Conservation (phyloP, 176 grass and related monocot genomes). For the Carex parvula region DNA sequence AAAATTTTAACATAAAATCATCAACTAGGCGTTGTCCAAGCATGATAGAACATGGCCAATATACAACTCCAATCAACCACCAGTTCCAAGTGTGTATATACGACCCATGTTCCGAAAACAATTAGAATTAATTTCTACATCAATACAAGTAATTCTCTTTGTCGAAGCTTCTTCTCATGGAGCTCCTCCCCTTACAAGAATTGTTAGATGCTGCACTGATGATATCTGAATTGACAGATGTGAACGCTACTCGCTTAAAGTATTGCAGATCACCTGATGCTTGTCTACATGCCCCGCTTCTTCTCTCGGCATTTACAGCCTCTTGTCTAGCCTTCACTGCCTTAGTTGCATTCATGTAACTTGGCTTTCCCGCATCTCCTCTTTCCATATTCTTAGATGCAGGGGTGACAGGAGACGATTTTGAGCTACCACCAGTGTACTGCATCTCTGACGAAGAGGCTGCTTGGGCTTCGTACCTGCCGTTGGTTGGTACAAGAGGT, state of each 20-base stretch:
- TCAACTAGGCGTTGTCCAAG: constrained; percentile 14
- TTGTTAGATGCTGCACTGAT: constrained; percentile 32
- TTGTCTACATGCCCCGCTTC: constrained; percentile 26
- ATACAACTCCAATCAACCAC: not conserved
- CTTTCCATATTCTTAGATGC: constrained; percentile 29
- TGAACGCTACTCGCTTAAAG: constrained; percentile 36
- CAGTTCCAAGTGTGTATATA: not conserved
- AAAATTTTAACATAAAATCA: not conserved
- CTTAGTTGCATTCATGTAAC: constrained; percentile 72
- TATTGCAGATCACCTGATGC: constrained; percentile 32
- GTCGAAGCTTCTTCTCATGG: constrained; percentile 48
- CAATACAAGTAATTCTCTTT: constrained; percentile 56
- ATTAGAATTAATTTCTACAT: not conserved
- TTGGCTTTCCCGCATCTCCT: constrained; percentile 32
- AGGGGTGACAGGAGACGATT: constrained; percentile 41
- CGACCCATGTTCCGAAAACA: not conserved
- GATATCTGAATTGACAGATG: constrained; percentile 49
- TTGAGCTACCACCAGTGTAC: constrained; percentile 31
- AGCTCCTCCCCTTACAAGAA: constrained; percentile 37
- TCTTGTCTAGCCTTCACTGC: constrained; percentile 60
- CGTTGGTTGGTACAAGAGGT: constrained; percentile 17
- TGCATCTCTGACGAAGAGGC: constrained; percentile 49
- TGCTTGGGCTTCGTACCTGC: constrained; percentile 26
- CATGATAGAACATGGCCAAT: not conserved
- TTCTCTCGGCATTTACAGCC: constrained; percentile 22